Percentiles rank a stretch among this genome's conserved stretches.
phyloP scores from a whole-genome alignment of 441 rosid species.

The Capsella rubella region DNA sequence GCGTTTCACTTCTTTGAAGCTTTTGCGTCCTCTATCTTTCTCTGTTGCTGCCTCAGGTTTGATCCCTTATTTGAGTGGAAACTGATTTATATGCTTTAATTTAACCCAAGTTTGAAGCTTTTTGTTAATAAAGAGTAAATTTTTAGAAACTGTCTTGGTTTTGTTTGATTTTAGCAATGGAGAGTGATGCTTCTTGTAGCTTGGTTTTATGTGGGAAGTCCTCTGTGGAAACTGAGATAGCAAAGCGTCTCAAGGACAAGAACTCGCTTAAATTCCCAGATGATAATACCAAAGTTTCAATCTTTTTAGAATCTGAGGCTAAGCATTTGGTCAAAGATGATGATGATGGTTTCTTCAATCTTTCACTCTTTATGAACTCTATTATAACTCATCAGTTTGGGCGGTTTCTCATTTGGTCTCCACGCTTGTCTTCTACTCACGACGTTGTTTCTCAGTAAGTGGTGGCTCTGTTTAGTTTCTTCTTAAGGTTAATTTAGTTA shows the following conservation, averaged over 20 bases:
- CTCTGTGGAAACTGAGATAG: constrained; percentile 58
- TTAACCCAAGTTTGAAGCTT: not conserved
- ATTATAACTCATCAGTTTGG: constrained; percentile 72
- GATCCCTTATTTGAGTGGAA: not conserved
- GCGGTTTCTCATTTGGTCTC: constrained; percentile 85
- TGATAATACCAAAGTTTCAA: constrained; percentile 42
- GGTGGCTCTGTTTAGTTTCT: not conserved
- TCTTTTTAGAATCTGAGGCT: constrained; percentile 58
- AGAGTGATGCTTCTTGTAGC: constrained; percentile 45
- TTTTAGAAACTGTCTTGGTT: not conserved
- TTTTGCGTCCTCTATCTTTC: constrained; percentile 37
- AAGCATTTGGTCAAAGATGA: constrained; percentile 40
- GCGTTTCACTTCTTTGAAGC: constrained; percentile 32
- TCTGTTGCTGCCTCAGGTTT: constrained; percentile 44
- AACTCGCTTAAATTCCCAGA: constrained; percentile 61
- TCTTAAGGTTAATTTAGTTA: not conserved
- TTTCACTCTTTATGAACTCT: constrained; percentile 54
- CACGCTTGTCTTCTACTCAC: constrained; percentile 77
- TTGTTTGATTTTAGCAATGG: constrained; percentile 57
- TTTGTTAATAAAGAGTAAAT: not conserved
- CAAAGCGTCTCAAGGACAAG: constrained; percentile 54
- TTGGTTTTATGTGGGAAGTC: constrained; percentile 77
- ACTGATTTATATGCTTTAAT: no score
- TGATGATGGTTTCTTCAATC: constrained; percentile 38
- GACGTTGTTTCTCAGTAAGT: constrained; percentile 84